phyloP scores from a whole-genome alignment of 306 rosid genomes.

The Leucaena leucocephala region DNA sequence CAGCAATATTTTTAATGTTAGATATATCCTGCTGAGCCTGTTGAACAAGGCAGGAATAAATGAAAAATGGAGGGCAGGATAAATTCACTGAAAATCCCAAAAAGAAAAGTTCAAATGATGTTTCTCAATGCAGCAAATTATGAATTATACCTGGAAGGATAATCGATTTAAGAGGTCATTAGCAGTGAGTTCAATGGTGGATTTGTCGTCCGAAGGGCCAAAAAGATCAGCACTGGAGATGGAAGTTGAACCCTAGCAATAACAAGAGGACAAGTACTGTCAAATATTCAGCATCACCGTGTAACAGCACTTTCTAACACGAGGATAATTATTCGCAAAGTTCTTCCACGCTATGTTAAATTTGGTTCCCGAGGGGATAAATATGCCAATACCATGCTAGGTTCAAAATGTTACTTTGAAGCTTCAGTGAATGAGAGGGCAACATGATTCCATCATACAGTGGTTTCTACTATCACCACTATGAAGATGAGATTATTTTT shows the following conservation, averaged over 20 bases:
- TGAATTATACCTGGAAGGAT: slow-evolving; percentile 73
- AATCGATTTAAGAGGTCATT: slow-evolving; percentile 75
- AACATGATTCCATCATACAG: neutral
- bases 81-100: neutral
- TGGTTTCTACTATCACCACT: neutral
- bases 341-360: neutral
- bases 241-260: slow-evolving; percentile 68
- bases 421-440: neutral
- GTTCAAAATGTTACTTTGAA: neutral
- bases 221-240: slow-evolving; percentile 96
- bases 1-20: slow-evolving; percentile 86
- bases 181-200: slow-evolving; percentile 63
- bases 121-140: neutral
- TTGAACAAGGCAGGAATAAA: neutral
- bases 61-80: neutral
- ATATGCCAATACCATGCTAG: too few relatives aligned
- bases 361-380: neutral
- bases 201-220: slow-evolving; percentile 55
- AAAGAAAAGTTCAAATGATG: neutral
- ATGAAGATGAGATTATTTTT: neutral
- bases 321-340: neutral
- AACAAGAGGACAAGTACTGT: slow-evolving; percentile 18
- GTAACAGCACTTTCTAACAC: neutral
- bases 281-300: neutral
- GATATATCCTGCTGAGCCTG: slow-evolving; percentile 97